Percentiles rank a stretch among this genome's conserved stretches.
These are phyloP conservation scores for Exserohilum turcica DNA, from an alignment of 2,329 filamentous ascomycete genomes.

Conservation along the genomic window DNA sequence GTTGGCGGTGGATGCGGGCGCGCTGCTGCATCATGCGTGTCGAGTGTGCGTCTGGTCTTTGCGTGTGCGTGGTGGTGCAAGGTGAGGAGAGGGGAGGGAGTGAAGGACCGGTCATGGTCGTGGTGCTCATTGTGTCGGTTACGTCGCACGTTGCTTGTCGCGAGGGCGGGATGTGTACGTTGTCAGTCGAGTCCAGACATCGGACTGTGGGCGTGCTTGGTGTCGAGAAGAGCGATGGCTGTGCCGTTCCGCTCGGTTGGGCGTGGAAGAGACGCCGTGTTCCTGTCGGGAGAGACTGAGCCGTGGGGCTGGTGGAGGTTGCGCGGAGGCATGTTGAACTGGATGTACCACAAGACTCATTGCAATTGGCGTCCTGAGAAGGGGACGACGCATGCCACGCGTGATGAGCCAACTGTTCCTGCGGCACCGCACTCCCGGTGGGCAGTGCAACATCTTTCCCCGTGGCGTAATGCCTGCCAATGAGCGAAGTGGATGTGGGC, in stretches of 20 bases:
- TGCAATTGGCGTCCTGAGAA: neutral
- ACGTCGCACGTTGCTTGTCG: neutral
- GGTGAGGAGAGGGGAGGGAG: no score
- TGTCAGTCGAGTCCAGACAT: neutral
- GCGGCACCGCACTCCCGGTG: neutral
- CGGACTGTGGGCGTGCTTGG: slow-evolving; percentile 11
- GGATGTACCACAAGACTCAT: neutral
- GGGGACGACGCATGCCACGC: neutral
- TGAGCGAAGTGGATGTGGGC: neutral
- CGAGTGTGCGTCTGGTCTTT: no score
- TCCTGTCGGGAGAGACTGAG: slow-evolving; percentile 16
- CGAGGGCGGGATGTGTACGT: neutral
- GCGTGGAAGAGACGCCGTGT: neutral
- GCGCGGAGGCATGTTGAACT: neutral
- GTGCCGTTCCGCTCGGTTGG: neutral
- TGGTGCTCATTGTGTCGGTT: neutral
- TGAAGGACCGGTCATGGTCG: neutral
- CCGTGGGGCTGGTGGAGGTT: neutral
- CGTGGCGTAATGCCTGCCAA: neutral
- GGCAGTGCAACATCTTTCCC: neutral
- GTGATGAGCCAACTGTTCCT: neutral
- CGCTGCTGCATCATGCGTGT: slow-evolving; percentile 45
- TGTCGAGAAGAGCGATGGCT: slow-evolving; percentile 13
- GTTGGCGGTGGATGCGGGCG: slow-evolving; percentile 67
- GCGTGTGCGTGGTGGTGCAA: no score